phyloP scores from a whole-genome alignment of 129 eudicot genomes.

The Flaveria trinervia region DNA sequence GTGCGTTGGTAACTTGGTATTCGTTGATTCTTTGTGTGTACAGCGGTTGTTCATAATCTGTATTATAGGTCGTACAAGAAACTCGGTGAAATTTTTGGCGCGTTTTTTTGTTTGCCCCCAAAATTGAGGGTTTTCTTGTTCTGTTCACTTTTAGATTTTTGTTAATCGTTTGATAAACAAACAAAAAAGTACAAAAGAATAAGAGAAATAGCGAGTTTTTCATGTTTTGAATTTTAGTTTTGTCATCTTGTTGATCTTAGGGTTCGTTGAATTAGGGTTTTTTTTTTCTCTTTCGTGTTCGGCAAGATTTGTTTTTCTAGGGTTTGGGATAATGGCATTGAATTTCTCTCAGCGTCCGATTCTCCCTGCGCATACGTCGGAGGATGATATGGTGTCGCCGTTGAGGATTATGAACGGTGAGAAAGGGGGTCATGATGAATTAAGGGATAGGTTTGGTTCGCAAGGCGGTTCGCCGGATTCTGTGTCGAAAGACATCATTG shows the following conservation, averaged over 20 bases:
- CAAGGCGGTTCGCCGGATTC: conserved; percentile 48
- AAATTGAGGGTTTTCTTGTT: conserved; percentile 63
- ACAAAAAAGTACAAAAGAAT: background rate
- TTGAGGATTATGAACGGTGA: conserved; percentile 53
- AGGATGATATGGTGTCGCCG: conserved; percentile 57
- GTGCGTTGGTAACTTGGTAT: conserved; percentile 31
- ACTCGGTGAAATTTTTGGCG: conserved; percentile 76
- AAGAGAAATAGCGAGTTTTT: conserved; percentile 17
- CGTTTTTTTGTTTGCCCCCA: conserved; percentile 60
- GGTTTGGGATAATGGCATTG: conserved; percentile 65
- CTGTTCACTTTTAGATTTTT: conserved; percentile 18
- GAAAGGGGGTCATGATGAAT: conserved; percentile 52
- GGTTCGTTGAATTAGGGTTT: conserved; percentile 25
- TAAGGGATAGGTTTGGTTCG: conserved; percentile 34
- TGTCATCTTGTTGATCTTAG: conserved; percentile 17
- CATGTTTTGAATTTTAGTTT: background rate
- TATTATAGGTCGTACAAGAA: conserved; percentile 29
- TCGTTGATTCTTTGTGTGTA: conserved; percentile 47
- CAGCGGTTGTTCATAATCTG: conserved; percentile 13
- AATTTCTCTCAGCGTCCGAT: conserved; percentile 65
- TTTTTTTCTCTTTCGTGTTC: background rate
- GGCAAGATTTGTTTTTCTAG: background rate
- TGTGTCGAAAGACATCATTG: conserved; percentile 52
- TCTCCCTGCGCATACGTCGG: conserved; percentile 58
- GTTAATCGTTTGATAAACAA: conserved; percentile 1